Evolutionary conservation across 2,329 filamentous ascomycete genomes (phyloP), one percentile per base, ranked within the genome.

Genomic region (Setomelanomma holmii): DNA sequence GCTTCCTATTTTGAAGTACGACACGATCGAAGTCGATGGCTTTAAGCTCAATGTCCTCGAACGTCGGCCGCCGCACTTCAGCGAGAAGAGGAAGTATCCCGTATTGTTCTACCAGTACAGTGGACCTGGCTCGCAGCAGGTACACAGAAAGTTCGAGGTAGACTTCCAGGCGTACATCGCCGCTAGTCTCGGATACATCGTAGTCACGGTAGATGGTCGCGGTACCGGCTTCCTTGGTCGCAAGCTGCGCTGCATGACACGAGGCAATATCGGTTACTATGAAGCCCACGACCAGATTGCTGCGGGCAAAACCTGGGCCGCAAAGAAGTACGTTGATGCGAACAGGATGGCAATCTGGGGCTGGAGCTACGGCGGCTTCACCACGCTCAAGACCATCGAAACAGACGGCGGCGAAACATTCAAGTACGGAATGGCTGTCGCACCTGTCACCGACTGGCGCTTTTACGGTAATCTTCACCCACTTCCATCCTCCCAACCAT

Each of bases 291-390:
- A 98, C 74, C 95, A 99, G 74, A 98, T 99, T 61, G 89, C 88
- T 21, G 89, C 92, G 1, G 95, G 90, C 3, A 89, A 93, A 75
- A 85, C 89, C 60, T 98, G 91, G 87, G 88, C 89, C 0, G 79
- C 80, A 33, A 93, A 91, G 71, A 76, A 83, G 12, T 98, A 99
- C 73, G 88, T 97, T 12, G 96, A 99, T 72, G 80, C 84, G 21
- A 82, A 86, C 5, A 86, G 90, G 48, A 85, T 99, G 63, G 93
- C 92, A 17, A 96, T 99, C 69, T 99, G 95, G 95, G 95, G 95
- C 41, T 99, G 95, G 95, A 96, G 91, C 58, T 99, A 95, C 69
- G 95, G 95, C 51, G 95, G 95, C 10, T 99, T 96, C 80, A 90
- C 90, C 80, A 91, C 95, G 5, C 83, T 99, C 67, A 99, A 99